phyloP scores from a whole-genome alignment of 495 filamentous ascomycete genomes.

The Apodospora peruviana region DNA sequence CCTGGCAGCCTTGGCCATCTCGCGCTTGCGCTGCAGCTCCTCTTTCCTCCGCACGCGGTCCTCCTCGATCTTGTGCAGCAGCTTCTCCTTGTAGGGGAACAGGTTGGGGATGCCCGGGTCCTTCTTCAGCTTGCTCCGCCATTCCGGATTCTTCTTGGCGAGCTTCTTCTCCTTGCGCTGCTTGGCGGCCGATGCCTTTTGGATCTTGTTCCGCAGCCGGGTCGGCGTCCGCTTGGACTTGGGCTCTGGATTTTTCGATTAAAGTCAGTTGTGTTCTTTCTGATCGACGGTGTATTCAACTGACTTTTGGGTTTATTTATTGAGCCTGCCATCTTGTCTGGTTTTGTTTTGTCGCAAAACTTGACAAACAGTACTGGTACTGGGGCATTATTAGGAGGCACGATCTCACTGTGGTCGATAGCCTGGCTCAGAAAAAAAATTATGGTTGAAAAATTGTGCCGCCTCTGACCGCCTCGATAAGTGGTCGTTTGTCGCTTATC shows the following conservation, averaged over 20 bases:
- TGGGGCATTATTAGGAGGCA: too few species aligned
- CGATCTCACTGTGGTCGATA: too few species aligned
- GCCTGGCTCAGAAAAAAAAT: conserved; percentile 26
- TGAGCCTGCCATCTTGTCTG: conserved; percentile 36
- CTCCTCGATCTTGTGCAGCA: conserved; percentile 92
- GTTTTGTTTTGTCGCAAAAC: neutral
- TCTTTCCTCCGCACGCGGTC: conserved; percentile 72
- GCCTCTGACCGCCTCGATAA: conserved; percentile 33
- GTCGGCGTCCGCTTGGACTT: conserved; percentile 88
- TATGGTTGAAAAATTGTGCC: conserved; percentile 33
- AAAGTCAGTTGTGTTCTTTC: too few species aligned
- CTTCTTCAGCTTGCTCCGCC: conserved; percentile 88
- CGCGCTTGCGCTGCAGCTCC: conserved; percentile 61
- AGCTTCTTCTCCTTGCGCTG: conserved; percentile 81
- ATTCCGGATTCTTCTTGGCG: conserved; percentile 94
- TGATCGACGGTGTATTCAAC: too few species aligned
- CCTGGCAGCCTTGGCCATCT: conserved; percentile 64
- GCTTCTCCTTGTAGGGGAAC: conserved; percentile 95
- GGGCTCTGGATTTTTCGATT: too few species aligned
- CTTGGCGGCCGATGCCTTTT: conserved; percentile 88
- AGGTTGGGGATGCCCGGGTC: conserved; percentile 95
- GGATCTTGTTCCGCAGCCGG: conserved; percentile 88
- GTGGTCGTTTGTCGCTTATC: conserved; percentile 6
- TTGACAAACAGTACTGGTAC: neutral
- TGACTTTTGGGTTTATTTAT: conserved; percentile 50